Evolutionary conservation across 2,329 filamentous ascomycete genomes (phyloP).

Genomic region (Domatiomyces catenatus): DNA sequence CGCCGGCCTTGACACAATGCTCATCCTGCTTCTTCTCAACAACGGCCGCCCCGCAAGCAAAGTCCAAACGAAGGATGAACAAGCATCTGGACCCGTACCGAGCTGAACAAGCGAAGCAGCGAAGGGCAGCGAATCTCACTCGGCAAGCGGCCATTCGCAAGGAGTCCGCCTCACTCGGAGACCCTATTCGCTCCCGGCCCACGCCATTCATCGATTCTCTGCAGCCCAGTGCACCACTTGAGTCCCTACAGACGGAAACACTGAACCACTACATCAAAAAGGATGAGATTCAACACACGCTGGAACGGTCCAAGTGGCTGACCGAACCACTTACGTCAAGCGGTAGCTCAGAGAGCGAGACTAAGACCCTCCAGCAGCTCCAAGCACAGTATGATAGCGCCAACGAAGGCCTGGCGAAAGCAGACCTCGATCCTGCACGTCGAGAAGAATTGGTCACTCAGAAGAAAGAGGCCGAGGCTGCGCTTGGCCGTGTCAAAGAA

Average conservation of each 20-base stretch:
- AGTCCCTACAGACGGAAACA: conserved; percentile 22
- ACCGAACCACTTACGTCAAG: conserved; percentile 26
- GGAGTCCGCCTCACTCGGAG: conserved; percentile 52
- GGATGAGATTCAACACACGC: conserved; percentile 48
- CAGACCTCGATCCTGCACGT: background rate
- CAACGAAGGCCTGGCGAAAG: background rate
- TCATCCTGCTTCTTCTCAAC: conserved; percentile 29
- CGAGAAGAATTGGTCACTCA: conserved; percentile 3
- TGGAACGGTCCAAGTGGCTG: conserved; percentile 53
- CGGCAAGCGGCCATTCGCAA: conserved; percentile 55
- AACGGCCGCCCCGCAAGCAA: conserved; percentile 32
- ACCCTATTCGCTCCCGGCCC: conserved; percentile 61
- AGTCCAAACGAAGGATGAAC: conserved; percentile 12
- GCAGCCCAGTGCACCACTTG: conserved; percentile 20
- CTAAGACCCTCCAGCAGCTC: background rate
- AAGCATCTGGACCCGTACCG: conserved; percentile 54
- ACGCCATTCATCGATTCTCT: conserved; percentile 79
- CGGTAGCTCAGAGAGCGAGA: conserved; percentile 1
- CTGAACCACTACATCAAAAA: conserved; percentile 65
- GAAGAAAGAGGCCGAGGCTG: conserved; percentile 13
- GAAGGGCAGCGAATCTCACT: conserved; percentile 67
- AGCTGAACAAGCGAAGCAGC: conserved; percentile 63
- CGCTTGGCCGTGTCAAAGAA: conserved; percentile 24
- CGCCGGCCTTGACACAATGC: conserved; percentile 14
- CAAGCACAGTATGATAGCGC: background rate